Evolutionary conservation across 306 rosid genomes (phyloP).

Genomic region (Quercus robur): DNA sequence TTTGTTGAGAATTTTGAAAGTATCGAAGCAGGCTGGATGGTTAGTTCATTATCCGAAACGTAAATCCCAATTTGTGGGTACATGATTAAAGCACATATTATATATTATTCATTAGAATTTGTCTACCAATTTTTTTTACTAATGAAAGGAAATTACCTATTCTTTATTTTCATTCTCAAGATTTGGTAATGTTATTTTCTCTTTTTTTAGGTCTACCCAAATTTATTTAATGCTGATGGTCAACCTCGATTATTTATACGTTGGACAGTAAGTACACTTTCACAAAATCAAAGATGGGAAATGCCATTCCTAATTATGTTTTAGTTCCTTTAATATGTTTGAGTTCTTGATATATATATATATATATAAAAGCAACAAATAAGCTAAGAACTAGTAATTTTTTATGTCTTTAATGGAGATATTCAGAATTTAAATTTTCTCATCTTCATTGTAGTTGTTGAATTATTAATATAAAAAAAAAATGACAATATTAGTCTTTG

Average conservation of each 20-base stretch:
- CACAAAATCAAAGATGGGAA: background rate
- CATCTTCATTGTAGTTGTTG: no score
- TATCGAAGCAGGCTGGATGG: conserved; percentile 69
- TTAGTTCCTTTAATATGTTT: no score
- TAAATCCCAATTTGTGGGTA: background rate
- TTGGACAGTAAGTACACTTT: conserved; percentile 61
- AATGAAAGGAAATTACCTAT: no score
- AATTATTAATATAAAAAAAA: no score
- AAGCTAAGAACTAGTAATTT: no score
- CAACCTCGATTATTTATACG: conserved; percentile 29
- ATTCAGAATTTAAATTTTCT: no score
- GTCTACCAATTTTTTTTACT: no score
- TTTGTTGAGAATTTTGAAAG: conserved; percentile 43
- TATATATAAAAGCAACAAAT: no score
- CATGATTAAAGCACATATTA: background rate
- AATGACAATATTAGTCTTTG: background rate
- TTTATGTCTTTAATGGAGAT: no score
- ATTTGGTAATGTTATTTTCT: background rate
- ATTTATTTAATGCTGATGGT: conserved; percentile 39
- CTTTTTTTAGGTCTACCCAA: conserved; percentile 51
- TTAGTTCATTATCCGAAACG: background rate
- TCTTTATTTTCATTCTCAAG: background rate
- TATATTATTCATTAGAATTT: no score
- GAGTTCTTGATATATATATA: no score
- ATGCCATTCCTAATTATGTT: background rate